Conservation (phyloP, 148 eudicot genomes). For the Vaccinium darrowii region DNA sequence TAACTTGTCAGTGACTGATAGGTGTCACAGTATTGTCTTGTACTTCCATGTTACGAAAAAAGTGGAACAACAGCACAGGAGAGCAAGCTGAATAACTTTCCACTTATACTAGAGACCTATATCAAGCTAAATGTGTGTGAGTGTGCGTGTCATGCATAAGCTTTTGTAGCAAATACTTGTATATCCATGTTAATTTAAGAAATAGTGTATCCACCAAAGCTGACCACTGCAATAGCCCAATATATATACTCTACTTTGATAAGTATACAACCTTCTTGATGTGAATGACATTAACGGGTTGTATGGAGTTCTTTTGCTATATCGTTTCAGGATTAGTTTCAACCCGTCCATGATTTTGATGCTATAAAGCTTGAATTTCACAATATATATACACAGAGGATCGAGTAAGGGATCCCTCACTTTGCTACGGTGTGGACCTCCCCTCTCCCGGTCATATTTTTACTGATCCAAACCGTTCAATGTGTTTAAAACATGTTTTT, state of each 20-base stretch:
- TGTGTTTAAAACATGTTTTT: too few relatives aligned
- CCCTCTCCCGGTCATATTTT: too few relatives aligned
- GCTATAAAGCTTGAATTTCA: too few relatives aligned
- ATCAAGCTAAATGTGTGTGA: neutral
- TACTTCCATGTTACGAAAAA: neutral
- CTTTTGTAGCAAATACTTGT: too few relatives aligned
- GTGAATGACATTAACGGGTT: neutral
- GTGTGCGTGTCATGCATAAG: too few relatives aligned
- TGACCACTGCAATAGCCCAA: neutral
- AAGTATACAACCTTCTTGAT: neutral
- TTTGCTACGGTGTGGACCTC: too few relatives aligned
- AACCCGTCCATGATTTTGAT: neutral
- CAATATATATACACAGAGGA: too few relatives aligned
- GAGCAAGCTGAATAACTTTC: neutral
- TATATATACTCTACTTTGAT: neutral
- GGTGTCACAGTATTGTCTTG: neutral
- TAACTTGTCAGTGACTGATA: neutral
- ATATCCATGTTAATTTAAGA: neutral
- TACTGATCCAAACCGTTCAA: too few relatives aligned
- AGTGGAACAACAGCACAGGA: neutral
- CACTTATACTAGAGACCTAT: neutral
- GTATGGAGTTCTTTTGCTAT: neutral
- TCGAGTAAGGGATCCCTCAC: too few relatives aligned
- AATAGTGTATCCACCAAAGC: neutral
- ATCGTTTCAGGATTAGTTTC: neutral